These are phyloP conservation scores for Durio zibethinus DNA, from an alignment of 345 rosid species.

Conservation along the genomic window DNA sequence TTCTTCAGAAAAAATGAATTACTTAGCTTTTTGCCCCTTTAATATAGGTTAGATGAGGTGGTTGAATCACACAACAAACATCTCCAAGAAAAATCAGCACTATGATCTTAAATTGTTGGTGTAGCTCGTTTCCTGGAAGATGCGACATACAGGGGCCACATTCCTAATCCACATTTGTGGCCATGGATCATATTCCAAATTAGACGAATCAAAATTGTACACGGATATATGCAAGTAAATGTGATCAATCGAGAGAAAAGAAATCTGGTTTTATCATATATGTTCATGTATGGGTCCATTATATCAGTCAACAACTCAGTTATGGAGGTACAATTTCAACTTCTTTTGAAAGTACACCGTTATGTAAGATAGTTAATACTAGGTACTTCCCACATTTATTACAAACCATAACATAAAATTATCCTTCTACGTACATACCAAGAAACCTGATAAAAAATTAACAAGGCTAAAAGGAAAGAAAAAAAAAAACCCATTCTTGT, in stretches of 20 bases:
- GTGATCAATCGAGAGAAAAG: not conserved
- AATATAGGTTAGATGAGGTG: not conserved
- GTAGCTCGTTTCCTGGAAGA: not conserved
- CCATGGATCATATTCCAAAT: not conserved
- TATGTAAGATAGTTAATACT: not conserved
- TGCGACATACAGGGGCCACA: not conserved
- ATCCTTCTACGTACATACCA: not conserved
- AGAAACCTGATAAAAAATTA: not conserved
- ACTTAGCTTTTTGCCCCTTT: not conserved
- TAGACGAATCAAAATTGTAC: not conserved
- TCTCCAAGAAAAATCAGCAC: not conserved
- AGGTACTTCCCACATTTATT: not conserved
- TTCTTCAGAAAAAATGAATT: not conserved
- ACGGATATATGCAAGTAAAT: not conserved
- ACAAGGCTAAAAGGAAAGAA: not conserved
- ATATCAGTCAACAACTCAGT: constrained; percentile 1
- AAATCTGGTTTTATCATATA: not conserved
- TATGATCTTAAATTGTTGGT: not conserved
- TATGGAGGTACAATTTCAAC: not conserved
- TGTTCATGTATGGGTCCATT: constrained; percentile 8
- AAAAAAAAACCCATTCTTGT: too few relatives aligned
- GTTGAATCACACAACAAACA: not conserved
- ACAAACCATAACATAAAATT: not conserved
- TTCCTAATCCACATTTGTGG: not conserved
- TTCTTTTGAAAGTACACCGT: not conserved